Base-by-base conservation (phyloP, 768 basidiomycete species). In the Collybia sordida region DNA sequence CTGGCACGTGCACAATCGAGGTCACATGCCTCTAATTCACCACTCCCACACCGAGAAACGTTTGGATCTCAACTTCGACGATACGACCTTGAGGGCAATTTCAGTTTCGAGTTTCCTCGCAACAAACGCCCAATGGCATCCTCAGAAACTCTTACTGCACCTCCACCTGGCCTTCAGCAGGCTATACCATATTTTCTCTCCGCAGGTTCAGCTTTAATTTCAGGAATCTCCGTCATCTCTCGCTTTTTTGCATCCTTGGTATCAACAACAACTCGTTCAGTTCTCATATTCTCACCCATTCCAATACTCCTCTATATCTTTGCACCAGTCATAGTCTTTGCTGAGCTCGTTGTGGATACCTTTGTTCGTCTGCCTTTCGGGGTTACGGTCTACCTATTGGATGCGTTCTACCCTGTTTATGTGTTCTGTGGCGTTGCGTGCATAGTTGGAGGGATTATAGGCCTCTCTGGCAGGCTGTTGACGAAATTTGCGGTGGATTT, bases 371-470 rank as follows among this genome's bases (percentile, higher is more conserved):
- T 71, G 18, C 85, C 85, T 0, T 77, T 75, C 55, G 53, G 59
- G 11, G 59, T 75, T 28, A 53, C 65, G 18, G 42, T 64, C 5
- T 73, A 68, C 59, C 48, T 77, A 22, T 59, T 75, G 15, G 71
- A 75, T 6, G 69, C 72, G 8, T 44, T 83, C 1, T 81, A 78
- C 41, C 83, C 83, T 0, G 44, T 83, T 27, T 85, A 84, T 54
- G 73, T 82, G 12, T 75, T 84, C 51, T 73, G 70, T 34, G 80
- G 80, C 1, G 73, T 79, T 1, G 82, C 83, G 1, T 81, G 78
- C 53, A 75, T 85, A 43, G 69, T 70, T 7, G 82, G 82, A 5
- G 65, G 63, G 8, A 15, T 73, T 17, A 38, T 83, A 1, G 83
- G 83, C 2, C 42, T 73, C 1, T 52, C 66, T 11, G 83, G 59